phyloP scores from a whole-genome alignment of 345 rosid genomes.

The Passiflora organensis region DNA sequence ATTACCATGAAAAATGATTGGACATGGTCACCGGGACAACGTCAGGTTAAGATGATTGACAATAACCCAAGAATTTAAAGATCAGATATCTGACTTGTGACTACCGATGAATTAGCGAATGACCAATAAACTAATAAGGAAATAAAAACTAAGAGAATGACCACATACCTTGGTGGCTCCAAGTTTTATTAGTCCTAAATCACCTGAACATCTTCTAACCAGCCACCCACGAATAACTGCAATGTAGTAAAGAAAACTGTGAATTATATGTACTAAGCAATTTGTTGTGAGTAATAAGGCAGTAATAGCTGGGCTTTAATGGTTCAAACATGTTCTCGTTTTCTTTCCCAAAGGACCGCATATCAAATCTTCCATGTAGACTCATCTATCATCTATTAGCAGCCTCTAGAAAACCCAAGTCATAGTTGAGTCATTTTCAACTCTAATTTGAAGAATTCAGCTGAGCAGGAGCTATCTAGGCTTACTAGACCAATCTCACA shows the following conservation, averaged over 20 bases:
- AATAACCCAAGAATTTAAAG: too few relatives aligned
- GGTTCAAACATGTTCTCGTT: not conserved
- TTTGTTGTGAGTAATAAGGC: not conserved
- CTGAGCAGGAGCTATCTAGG: not conserved
- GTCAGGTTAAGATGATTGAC: not conserved
- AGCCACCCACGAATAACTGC: slow-evolving; percentile 93
- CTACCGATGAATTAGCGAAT: slow-evolving; percentile 2
- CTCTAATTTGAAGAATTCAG: slow-evolving; percentile 12
- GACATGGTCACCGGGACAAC: not conserved
- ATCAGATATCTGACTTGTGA: not conserved
- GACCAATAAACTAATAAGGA: not conserved
- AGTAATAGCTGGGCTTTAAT: not conserved
- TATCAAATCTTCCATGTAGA: not conserved
- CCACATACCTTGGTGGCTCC: slow-evolving; percentile 48
- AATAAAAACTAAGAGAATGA: not conserved
- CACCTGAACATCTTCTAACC: slow-evolving; percentile 89
- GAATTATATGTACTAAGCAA: not conserved
- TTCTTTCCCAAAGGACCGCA: not conserved
- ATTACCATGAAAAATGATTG: slow-evolving; percentile 2
- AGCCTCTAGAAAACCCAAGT: too few relatives aligned
- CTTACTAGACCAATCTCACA: not conserved
- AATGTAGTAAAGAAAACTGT: slow-evolving; percentile 8
- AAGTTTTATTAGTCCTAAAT: slow-evolving; percentile 54
- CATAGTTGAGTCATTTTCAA: not conserved
- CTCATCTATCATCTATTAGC: too few relatives aligned